Conservation (phyloP, 495 filamentous ascomycete species). For the Xylaria nigripes region DNA sequence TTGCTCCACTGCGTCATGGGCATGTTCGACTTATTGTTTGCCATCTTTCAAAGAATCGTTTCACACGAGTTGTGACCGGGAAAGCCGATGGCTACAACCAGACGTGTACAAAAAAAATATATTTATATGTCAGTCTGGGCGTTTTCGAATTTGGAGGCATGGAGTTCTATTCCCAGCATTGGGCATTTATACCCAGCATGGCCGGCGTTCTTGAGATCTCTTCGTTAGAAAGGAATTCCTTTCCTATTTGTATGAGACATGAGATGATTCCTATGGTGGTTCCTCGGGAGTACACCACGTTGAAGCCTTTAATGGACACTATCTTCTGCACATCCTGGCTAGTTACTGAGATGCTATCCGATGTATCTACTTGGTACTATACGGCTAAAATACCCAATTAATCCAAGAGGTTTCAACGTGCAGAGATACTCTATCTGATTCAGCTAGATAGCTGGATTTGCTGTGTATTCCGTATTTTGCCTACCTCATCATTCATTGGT, state of each 20-base stretch:
- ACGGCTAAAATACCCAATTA: no score
- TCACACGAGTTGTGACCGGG: neutral
- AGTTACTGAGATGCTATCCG: no score
- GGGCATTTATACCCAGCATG: conserved; percentile 14
- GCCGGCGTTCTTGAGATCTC: conserved; percentile 8
- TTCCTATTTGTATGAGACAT: conserved; percentile 6
- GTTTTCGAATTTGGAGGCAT: neutral
- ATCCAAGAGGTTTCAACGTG: no score
- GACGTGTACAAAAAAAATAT: neutral
- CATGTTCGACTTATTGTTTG: neutral
- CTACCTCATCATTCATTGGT: no score
- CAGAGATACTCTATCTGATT: no score
- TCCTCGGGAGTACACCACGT: neutral
- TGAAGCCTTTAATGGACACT: neutral
- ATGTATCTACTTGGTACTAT: no score
- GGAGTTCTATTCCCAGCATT: neutral
- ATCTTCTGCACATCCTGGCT: neutral
- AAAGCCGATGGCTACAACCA: neutral
- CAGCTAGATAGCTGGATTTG: no score
- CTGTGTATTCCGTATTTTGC: no score
- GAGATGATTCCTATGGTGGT: neutral
- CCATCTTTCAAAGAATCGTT: neutral
- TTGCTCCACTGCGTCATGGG: neutral
- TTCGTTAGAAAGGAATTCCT: neutral
- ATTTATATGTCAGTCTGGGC: neutral